Base-by-base conservation (phyloP, 1,284 basidiomycete species). In the Moesziomyces antarcticus region DNA sequence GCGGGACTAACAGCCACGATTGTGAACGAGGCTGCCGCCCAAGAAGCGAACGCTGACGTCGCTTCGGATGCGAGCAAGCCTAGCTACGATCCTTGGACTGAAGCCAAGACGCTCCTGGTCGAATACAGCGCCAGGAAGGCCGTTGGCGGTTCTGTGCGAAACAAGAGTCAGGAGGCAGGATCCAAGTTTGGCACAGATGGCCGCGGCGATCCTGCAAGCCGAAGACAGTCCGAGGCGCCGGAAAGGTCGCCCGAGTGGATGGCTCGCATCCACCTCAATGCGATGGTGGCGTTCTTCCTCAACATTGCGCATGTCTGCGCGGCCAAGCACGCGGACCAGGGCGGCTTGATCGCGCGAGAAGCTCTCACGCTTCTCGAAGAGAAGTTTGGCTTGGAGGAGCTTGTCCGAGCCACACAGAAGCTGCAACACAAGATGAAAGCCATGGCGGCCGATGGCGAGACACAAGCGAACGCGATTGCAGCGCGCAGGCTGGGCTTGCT, bases 41-140 rank as follows among this genome's bases (percentile, higher is more conserved):
- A 5, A 4, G 16, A 40, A 16, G 1, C 14, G 2, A 18, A 11
- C 11, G 20, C 8, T 5, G 21, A 14, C n/a, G 35, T 8, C 16
- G 14, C 40, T 24, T 20, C 7, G 30, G 22, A n/a, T 18, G 35
- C 18, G 6, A 33, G 40, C 24, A 14, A 37, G 18, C 44, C 9
- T 33, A 45, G 18, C 3, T 64, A 59, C 46, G 60, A 73, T 21
- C 48, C 53, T 5, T 73, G 70, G 70, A 18, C 50, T 3, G 70
- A 67, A 42, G 52, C 64, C 11, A 67, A 60, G 33, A 18, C 41
- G 8, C 46, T 73, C 4, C 53, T 67, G 20, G 21, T 27, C 18
- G 52, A 63, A n/a, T 67, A 52, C 56, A 42, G 48, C 20, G 59
- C 58, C 11, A 21, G 40, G 37, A 55, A 30, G 21, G 37, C 40